phyloP scores from a whole-genome alignment of 345 rosid genomes.

The Gossypium rotundifolium region DNA sequence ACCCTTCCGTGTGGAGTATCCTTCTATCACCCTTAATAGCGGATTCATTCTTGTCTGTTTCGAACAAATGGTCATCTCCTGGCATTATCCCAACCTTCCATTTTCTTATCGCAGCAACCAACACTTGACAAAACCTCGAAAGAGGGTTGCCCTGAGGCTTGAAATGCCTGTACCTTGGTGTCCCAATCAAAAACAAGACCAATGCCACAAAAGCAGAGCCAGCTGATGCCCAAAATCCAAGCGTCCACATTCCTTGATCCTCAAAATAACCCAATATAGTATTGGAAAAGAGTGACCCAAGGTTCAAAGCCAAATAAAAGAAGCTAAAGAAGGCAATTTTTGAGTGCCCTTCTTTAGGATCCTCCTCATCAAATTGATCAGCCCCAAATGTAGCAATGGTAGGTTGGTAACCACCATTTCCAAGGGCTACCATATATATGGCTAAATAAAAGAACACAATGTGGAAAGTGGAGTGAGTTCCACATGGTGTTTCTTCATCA shows the following conservation, averaged over 20 bases:
- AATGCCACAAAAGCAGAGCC: constrained; percentile 75
- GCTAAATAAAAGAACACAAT: constrained; percentile 57
- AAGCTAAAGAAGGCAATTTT: constrained; percentile 90
- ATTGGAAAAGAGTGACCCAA: constrained; percentile 90
- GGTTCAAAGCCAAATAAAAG: constrained; percentile 85
- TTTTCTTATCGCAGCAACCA: constrained; percentile 64
- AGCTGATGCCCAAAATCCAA: constrained; percentile 90
- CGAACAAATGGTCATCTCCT: constrained; percentile 39
- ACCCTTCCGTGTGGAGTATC: constrained; percentile 70
- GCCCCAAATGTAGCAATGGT: constrained; percentile 94
- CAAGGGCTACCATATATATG: constrained; percentile 75
- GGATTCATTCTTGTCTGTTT: constrained; percentile 23
- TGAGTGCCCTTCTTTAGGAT: constrained; percentile 70
- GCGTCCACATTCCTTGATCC: constrained; percentile 73
- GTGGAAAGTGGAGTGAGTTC: constrained; percentile 55
- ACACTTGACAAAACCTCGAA: constrained; percentile 72
- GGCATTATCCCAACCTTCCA: constrained; percentile 30
- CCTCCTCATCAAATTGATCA: constrained; percentile 91
- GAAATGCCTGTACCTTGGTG: constrained; percentile 73
- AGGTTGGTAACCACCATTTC: constrained; percentile 97
- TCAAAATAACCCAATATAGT: constrained; percentile 83
- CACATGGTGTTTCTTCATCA: constrained; percentile 47
- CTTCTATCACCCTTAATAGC: constrained; percentile 39
- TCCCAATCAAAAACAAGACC: constrained; percentile 60
- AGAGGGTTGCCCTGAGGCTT: constrained; percentile 77